A percentile compares a stretch with the other conserved stretches of the same genome.
Evolutionary conservation across 2,329 filamentous ascomycete genomes (phyloP).

Genomic region (Remersonia thermophila): DNA sequence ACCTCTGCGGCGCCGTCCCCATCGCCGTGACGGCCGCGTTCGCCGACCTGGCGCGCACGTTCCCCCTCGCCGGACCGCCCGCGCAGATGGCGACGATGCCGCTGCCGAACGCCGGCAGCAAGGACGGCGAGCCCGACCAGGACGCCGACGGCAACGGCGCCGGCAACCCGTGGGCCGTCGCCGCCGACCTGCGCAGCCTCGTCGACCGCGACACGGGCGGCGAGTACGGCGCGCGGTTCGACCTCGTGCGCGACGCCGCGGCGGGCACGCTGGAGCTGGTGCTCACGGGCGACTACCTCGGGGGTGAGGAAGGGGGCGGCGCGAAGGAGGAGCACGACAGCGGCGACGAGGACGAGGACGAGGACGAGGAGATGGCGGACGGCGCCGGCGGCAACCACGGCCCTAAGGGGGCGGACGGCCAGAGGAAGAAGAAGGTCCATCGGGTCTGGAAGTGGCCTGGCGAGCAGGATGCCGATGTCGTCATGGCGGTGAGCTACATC

Average conservation of each 20-base stretch:
- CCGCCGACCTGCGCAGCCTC: constrained; percentile 7
- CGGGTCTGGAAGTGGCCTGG: not conserved
- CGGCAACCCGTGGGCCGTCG: constrained; percentile 7
- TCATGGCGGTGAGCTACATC: too few relatives aligned
- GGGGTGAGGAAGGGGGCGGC: not conserved
- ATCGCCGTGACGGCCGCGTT: constrained; percentile 13
- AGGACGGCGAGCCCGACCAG: too few relatives aligned
- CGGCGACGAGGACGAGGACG: not conserved
- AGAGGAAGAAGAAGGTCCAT: constrained; percentile 6
- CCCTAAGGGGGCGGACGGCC: constrained; percentile 5
- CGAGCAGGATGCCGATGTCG: too few relatives aligned
- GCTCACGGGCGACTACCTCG: constrained; percentile 4
- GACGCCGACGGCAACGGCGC: not conserved
- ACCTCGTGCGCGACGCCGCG: constrained; percentile 2
- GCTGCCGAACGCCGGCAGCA: not conserved
- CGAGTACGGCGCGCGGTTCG: constrained; percentile 12
- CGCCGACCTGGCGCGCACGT: too few relatives aligned
- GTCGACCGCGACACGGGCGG: constrained; percentile 12
- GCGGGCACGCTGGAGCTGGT: constrained; percentile 5
- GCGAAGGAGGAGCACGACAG: not conserved
- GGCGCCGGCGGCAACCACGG: not conserved
- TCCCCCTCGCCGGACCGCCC: too few relatives aligned
- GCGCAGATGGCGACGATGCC: too few relatives aligned
- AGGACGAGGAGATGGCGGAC: constrained; percentile 2
- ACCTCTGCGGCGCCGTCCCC: constrained; percentile 13